Base-by-base conservation (phyloP, 805 yeast species). In the Candida loeiensis region DNA sequence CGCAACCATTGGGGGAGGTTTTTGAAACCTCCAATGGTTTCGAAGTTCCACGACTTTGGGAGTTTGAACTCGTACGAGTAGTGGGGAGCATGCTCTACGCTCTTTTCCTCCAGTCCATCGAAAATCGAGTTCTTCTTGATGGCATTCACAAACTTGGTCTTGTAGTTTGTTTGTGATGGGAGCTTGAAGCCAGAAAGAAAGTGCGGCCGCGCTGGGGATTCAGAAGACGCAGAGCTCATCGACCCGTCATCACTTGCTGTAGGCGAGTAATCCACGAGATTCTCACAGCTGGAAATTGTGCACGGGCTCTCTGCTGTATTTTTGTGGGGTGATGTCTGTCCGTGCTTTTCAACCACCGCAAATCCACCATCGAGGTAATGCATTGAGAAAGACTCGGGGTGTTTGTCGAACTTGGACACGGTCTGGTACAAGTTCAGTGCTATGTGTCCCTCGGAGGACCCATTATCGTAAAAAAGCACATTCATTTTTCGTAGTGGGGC, bases 141-240 rank as follows among this genome's bases (percentile, higher is more conserved):
- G 0, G 66, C 56, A 32, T 61, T 55, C 14, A 68, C 52, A 37
- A 68, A 61, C 46, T 60, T 64, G 34, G 56, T 61, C 34, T 58
- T 56, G 16, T 63, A 54, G 21, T 67, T 64, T 3, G 69, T 59
- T 3, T 66, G 61, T 4, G 69, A 56, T 3, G 76, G 76, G 19
- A 71, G 51, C 8, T 66, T 58, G 48, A 71, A 70, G 1, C 74
- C 73, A 1, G 72, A 59, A 17, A 71, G 50, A 20, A 45, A 50
- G 27, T 39, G 13, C 14, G 47, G 19, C 18, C 32, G 25, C 12
- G 42, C 6, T 14, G 36, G 35, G 9, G 43, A n/a, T 13, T 13
- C 11, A 12, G 35, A 17, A 32, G 27, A 17, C 18, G 38, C 30
- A 2, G 34, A 20, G 6, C 22, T 29, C 29, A 16, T 16, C 17